These are phyloP conservation scores for Taphrina deformans DNA, from an alignment of 1,139 yeast species.

Conservation along the genomic window DNA sequence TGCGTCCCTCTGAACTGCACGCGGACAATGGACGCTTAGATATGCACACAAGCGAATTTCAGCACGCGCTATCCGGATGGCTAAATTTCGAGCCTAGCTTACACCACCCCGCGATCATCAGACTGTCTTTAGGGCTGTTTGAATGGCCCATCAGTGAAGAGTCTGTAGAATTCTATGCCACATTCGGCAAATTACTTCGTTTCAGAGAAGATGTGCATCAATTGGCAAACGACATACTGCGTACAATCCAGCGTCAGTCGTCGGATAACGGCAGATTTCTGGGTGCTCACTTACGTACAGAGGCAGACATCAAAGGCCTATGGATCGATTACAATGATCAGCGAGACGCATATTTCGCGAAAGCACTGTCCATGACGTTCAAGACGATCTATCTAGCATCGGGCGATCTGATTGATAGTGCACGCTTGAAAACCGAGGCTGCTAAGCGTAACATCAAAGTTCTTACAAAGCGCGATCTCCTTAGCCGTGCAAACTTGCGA, in stretches of 20 bases:
- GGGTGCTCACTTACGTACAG: slow-evolving; percentile 2
- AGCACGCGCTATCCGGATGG: neutral
- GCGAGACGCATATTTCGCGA: neutral
- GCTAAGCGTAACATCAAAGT: neutral
- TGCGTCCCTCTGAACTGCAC: neutral
- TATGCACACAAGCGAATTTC: neutral
- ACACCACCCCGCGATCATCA: neutral
- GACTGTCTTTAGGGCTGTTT: neutral
- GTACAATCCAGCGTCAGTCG: neutral
- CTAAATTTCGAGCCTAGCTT: neutral
- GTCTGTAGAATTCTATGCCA: neutral
- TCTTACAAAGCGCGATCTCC: neutral
- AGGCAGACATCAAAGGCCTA: neutral
- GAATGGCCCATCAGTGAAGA: neutral
- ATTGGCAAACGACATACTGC: neutral
- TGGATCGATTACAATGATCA: neutral
- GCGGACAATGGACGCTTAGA: neutral
- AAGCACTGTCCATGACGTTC: neutral
- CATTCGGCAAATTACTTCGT: neutral
- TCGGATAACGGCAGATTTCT: neutral
- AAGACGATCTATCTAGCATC: neutral
- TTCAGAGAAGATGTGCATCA: neutral
- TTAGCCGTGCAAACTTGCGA: neutral
- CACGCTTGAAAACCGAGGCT: neutral
- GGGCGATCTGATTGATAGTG: neutral